These are phyloP conservation scores for Metschnikowia dekortorum DNA, from an alignment of 805 yeast species.

Conservation along the genomic window DNA sequence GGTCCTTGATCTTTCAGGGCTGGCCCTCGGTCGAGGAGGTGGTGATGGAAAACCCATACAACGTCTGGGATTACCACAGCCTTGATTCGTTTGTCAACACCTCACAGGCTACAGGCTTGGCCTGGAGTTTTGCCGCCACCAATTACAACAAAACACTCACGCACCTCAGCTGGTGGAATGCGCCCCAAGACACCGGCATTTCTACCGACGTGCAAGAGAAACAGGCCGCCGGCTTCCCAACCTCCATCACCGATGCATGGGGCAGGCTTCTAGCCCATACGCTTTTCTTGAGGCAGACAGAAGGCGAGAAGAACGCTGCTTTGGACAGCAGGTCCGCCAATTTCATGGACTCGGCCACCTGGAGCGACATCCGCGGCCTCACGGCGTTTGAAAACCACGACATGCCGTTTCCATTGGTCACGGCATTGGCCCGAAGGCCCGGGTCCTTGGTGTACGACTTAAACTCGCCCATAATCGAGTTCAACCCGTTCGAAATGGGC, in stretches of 20 bases:
- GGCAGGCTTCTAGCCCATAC: constrained; percentile 71
- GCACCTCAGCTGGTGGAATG: constrained; percentile 29
- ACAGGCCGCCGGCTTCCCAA: constrained; percentile 56
- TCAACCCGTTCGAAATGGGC: constrained; percentile 41
- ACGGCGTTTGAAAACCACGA: constrained; percentile 29
- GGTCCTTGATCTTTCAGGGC: constrained; percentile 62
- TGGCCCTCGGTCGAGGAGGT: constrained; percentile 69
- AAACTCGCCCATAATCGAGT: constrained; percentile 38
- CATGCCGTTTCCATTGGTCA: constrained; percentile 39
- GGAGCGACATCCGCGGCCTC: constrained; percentile 31
- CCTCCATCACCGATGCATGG: constrained; percentile 76
- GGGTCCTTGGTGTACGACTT: constrained; percentile 25
- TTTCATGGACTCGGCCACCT: constrained; percentile 24
- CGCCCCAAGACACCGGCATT: constrained; percentile 41
- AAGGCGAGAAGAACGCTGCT: not conserved
- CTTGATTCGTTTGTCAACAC: constrained; percentile 27
- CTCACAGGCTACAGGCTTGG: constrained; percentile 9
- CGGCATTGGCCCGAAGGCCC: constrained; percentile 35
- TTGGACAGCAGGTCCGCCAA: constrained; percentile 16
- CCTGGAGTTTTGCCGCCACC: constrained; percentile 18
- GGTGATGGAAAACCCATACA: constrained; percentile 27
- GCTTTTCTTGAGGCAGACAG: constrained; percentile 36
- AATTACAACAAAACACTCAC: constrained; percentile 24
- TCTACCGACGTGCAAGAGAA: constrained; percentile 46
- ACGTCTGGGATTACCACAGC: constrained; percentile 33